Evolutionary conservation across 441 rosid genomes (phyloP).

Genomic region (Populus trichocarpa): DNA sequence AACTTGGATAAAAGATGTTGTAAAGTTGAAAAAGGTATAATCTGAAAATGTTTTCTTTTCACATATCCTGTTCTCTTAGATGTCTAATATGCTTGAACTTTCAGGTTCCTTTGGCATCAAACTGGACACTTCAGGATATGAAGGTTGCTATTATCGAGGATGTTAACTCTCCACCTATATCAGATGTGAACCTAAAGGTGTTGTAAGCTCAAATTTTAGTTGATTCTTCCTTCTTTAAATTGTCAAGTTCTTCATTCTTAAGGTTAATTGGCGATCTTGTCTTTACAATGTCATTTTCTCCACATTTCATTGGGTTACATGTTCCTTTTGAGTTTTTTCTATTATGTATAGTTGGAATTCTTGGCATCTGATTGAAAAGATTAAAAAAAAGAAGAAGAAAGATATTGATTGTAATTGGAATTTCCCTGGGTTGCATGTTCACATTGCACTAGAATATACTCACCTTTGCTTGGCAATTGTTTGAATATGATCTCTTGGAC

Average conservation of each 20-base stretch:
- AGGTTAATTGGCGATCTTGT: not conserved
- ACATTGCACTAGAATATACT: not conserved
- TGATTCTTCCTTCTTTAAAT: not conserved
- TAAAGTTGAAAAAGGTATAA: conserved; percentile 76
- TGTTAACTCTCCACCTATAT: conserved; percentile 46
- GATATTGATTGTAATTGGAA: not conserved
- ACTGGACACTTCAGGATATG: conserved; percentile 80
- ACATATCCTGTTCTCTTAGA: conserved; percentile 4
- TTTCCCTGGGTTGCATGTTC: not conserved
- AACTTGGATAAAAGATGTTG: conserved; percentile 62
- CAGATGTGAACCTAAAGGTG: conserved; percentile 81
- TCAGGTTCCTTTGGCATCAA: conserved; percentile 59
- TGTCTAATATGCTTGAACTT: conserved; percentile 14
- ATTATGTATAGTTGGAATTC: not conserved
- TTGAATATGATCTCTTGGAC: not conserved
- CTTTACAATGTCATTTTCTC: not conserved
- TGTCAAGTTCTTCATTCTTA: not conserved
- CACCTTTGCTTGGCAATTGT: not conserved
- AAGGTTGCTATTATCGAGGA: conserved; percentile 62
- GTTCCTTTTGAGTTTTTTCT: not conserved
- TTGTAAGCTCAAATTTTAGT: not conserved
- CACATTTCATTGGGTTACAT: not conserved
- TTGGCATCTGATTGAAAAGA: not conserved
- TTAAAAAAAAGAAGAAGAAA: not conserved
- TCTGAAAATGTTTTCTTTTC: not conserved